A percentile compares a stretch with the other conserved stretches of the same genome.
These are phyloP conservation scores for Prunus campanulata DNA, from an alignment of 306 rosid species.

Conservation along the genomic window DNA sequence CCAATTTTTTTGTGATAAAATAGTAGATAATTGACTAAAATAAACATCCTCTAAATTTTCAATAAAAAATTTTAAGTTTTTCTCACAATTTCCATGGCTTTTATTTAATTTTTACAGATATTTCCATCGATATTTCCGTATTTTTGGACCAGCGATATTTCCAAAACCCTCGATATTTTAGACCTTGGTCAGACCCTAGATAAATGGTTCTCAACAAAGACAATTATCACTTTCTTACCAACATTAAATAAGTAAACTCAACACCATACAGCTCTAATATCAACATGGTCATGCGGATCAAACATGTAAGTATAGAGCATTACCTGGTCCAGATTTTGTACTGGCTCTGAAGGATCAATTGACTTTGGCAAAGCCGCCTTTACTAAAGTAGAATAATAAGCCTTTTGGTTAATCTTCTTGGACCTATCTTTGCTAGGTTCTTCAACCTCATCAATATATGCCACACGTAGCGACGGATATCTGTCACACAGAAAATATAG, in stretches of 20 bases:
- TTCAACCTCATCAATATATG: conserved; percentile 93
- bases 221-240: background rate
- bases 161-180: no score
- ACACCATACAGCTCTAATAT: background rate
- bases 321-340: conserved; percentile 91
- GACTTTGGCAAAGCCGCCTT: conserved; percentile 93
- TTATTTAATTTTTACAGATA: no score
- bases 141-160: no score
- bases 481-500: conserved; percentile 40
- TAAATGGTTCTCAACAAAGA: background rate
- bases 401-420: conserved; percentile 69
- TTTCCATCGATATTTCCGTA: no score
- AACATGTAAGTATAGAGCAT: background rate
- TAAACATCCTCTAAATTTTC: no score
- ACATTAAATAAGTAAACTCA: background rate
- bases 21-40: no score
- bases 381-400: conserved; percentile 83
- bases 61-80: no score
- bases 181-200: no score
- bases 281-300: background rate
- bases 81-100: no score
- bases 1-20: no score
- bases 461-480: conserved; percentile 94
- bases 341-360: conserved; percentile 66
- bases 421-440: conserved; percentile 82